Percentiles rank a stretch among this genome's conserved stretches.
Evolutionary conservation across 441 rosid species (phyloP).

Genomic region (Pelargonium citronellum): DNA sequence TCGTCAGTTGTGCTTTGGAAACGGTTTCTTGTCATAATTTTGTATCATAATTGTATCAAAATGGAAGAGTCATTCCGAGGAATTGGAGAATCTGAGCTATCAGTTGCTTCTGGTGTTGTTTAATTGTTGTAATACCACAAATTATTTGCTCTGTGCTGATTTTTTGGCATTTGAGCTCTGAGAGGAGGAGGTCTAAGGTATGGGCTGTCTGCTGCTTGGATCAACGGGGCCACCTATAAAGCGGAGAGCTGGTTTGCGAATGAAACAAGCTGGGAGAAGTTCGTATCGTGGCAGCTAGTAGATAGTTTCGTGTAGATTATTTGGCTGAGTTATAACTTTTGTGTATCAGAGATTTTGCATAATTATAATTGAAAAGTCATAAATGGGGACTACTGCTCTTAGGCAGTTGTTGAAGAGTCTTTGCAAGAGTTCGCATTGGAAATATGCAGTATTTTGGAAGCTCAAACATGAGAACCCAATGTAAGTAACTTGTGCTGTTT

Average conservation of each 20-base stretch:
- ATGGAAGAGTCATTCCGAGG: constrained; percentile 10
- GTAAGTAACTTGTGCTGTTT: constrained; percentile 32
- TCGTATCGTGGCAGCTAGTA: constrained; percentile 55
- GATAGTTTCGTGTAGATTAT: constrained; percentile 13
- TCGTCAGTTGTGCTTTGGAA: neutral
- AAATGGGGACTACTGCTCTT: constrained; percentile 43
- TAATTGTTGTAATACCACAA: constrained; percentile 13
- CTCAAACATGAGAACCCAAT: constrained; percentile 33
- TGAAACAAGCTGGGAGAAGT: constrained; percentile 58
- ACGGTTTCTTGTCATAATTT: neutral
- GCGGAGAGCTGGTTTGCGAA: constrained; percentile 45
- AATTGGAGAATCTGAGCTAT: constrained; percentile 6
- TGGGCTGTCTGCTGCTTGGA: constrained; percentile 32
- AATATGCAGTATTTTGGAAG: constrained; percentile 59
- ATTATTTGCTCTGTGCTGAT: constrained; percentile 4
- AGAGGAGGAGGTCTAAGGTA: constrained; percentile 15
- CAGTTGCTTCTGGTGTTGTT: neutral
- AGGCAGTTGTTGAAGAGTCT: constrained; percentile 45
- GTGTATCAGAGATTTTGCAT: constrained; percentile 18
- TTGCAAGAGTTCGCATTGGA: constrained; percentile 45
- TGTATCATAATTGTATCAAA: neutral
- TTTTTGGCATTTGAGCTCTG: neutral
- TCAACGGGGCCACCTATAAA: constrained; percentile 45
- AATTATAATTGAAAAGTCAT: constrained; percentile 20
- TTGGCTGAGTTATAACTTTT: constrained; percentile 16